Base-by-base conservation (phyloP, 768 basidiomycete genomes). In the Fomitopsis serialis region DNA sequence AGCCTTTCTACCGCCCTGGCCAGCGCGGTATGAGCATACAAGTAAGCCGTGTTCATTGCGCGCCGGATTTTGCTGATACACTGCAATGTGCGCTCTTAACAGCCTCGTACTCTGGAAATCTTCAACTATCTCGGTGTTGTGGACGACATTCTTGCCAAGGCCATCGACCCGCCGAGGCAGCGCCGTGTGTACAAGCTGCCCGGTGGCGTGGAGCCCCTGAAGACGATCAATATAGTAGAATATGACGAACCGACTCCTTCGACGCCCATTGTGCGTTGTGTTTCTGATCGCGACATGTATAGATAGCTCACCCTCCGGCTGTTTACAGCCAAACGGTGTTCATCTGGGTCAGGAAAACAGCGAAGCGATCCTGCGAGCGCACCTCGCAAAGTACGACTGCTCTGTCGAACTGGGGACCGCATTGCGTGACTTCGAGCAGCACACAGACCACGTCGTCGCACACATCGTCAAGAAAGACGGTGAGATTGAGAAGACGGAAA, bases 341-440 rank as follows among this genome's bases (percentile, higher is more conserved):
- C 4, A 12, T 4, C 45, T 60, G 19, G 51, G 58, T 15, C 63
- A 64, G 34, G 53, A 55, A 15, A 19, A 54, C 19, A 32, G 66
- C 2, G 70, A 72, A 52, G 54, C 52, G 3, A 61, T 74, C 17
- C 58, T 75, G 6, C 66, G 70, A 6, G 48, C 54, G 3, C 64
- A 61, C 42, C 63, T 66, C 8, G 48, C 53, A 17, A 59, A 58
- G 36, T 42, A 60, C 23, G 66, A 61, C 23, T 55, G 57, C 22
- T 19, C 61, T 3, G 67, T 79, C 7, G 75, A 76, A 52, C 47
- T 66, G 0, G 67, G 61, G 2, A 67, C 68, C 10, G 73, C 72
- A 51, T 57, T 76, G 5, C 42, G 55, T 9, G 58, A 53, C 3
- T 62, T 77, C 40, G 66, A 69, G 50, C 73, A 75, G 52, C 45